phyloP scores from a whole-genome alignment of 257 asterid species.

The Phtheirospermum japonicum region DNA sequence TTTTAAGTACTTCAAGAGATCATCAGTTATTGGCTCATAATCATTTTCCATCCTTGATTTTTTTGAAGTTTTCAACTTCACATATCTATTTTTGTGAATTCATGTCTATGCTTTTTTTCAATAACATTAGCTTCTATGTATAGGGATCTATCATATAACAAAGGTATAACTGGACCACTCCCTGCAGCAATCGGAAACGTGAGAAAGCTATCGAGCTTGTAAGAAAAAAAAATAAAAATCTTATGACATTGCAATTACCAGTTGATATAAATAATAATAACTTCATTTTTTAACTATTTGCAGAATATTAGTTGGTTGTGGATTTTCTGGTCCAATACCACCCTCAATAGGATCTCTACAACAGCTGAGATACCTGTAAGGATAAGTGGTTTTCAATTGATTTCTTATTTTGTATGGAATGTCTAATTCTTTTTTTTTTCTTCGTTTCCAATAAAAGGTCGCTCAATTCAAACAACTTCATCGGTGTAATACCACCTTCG shows the following conservation, averaged over 20 bases:
- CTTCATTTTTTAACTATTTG: not conserved
- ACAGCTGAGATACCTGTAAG: slow-evolving; percentile 66
- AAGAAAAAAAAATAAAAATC: slow-evolving; percentile 30
- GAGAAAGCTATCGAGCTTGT: slow-evolving; percentile 64
- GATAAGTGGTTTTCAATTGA: not conserved
- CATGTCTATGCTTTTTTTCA: too few relatives aligned
- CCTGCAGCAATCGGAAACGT: slow-evolving; percentile 61
- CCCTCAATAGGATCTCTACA: slow-evolving; percentile 60
- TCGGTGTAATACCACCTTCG: slow-evolving; percentile 67
- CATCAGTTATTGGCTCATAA: too few relatives aligned
- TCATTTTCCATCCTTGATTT: too few relatives aligned
- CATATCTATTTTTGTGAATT: too few relatives aligned
- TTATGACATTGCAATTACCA: not conserved
- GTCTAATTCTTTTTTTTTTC: not conserved
- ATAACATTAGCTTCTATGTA: too few relatives aligned
- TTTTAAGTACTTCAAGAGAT: too few relatives aligned
- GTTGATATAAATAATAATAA: slow-evolving; percentile 5
- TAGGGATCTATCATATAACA: slow-evolving; percentile 87
- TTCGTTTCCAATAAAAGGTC: not conserved
- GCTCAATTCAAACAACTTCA: slow-evolving; percentile 71
- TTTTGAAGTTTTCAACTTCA: too few relatives aligned
- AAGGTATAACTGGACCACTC: slow-evolving; percentile 65
- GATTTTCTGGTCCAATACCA: slow-evolving; percentile 79
- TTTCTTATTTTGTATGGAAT: not conserved
- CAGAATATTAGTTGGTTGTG: slow-evolving; percentile 85